A percentile compares a stretch with the other conserved stretches of the same genome.
These are phyloP conservation scores for Pseudognaphalium luteoalbum DNA, from an alignment of 129 eudicot genomes.

Conservation along the genomic window DNA sequence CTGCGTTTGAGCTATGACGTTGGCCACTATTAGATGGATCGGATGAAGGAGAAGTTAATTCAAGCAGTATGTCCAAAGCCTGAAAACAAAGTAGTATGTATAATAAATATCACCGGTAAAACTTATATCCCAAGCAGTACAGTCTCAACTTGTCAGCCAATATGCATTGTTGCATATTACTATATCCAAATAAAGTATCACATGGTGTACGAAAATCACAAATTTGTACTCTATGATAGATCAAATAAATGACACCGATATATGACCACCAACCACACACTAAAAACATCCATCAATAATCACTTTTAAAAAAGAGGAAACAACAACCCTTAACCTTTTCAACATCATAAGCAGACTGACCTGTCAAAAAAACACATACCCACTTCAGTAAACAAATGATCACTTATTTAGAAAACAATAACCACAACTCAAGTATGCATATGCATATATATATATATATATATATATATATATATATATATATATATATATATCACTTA, in stretches of 20 bases:
- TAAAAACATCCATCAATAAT: slow-evolving; percentile 11
- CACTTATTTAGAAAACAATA: slow-evolving; percentile 13
- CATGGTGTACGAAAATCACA: not conserved
- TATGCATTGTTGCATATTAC: not conserved
- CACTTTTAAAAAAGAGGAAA: not conserved
- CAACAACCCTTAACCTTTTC: slow-evolving; percentile 61
- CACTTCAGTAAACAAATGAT: slow-evolving; percentile 10
- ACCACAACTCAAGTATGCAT: not conserved
- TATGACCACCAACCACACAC: slow-evolving; percentile 6
- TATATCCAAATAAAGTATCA: slow-evolving; percentile 9
- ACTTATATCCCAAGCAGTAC: not conserved
- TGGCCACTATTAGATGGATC: slow-evolving; percentile 32
- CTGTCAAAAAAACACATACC: slow-evolving; percentile 51
- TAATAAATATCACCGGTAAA: not conserved
- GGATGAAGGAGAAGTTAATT: slow-evolving; percentile 53
- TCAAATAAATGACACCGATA: not conserved
- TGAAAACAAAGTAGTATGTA: slow-evolving; percentile 29
- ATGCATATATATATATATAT: not conserved
- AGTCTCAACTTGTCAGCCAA: not conserved
- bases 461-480: not conserved
- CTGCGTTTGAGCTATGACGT: slow-evolving; percentile 21
- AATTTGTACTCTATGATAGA: slow-evolving; percentile 8
- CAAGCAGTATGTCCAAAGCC: slow-evolving; percentile 83
- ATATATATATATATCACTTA: slow-evolving; percentile 37
- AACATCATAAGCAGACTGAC: slow-evolving; percentile 76